A percentile compares a stretch with the other conserved stretches of the same genome.
These are phyloP conservation scores for Durio zibethinus DNA, from an alignment of 345 rosid genomes.

Conservation along the genomic window DNA sequence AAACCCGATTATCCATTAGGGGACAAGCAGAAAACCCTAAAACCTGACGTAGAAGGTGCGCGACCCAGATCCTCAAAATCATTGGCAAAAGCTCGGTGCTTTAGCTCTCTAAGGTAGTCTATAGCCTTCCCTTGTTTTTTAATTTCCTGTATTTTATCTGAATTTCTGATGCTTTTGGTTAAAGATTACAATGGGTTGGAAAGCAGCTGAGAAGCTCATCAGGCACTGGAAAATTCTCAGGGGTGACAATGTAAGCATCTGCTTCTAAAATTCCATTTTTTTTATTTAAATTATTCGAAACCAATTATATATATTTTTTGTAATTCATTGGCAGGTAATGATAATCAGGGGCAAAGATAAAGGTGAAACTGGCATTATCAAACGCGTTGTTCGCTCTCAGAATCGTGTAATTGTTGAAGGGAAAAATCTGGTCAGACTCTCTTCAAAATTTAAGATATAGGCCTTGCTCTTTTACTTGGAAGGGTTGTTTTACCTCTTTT, in stretches of 20 bases:
- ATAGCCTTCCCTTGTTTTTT: background rate
- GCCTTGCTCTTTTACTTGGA: background rate
- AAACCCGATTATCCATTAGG: background rate
- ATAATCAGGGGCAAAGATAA: slow-evolving; percentile 83
- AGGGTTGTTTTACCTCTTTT: background rate
- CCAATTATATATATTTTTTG: background rate
- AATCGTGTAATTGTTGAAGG: slow-evolving; percentile 89
- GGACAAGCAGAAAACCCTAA: background rate
- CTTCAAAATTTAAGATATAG: background rate
- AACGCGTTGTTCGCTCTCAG: slow-evolving; percentile 80
- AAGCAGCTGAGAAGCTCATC: slow-evolving; percentile 95
- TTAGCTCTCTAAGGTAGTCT: background rate
- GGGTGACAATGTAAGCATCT: slow-evolving; percentile 80
- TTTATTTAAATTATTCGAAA: background rate
- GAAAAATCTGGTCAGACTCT: slow-evolving; percentile 60
- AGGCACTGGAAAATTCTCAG: slow-evolving; percentile 94
- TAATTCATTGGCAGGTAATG: slow-evolving; percentile 50
- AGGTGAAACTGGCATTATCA: slow-evolving; percentile 71
- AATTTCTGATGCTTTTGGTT: background rate
- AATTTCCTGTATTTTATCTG: background rate
- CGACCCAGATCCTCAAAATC: background rate
- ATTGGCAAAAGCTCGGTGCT: background rate
- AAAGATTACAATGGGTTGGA: slow-evolving; percentile 72
- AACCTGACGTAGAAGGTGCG: background rate
- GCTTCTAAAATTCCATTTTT: background rate